These are phyloP conservation scores for Parietaria judaica DNA, from an alignment of 306 rosid genomes.

Conservation along the genomic window DNA sequence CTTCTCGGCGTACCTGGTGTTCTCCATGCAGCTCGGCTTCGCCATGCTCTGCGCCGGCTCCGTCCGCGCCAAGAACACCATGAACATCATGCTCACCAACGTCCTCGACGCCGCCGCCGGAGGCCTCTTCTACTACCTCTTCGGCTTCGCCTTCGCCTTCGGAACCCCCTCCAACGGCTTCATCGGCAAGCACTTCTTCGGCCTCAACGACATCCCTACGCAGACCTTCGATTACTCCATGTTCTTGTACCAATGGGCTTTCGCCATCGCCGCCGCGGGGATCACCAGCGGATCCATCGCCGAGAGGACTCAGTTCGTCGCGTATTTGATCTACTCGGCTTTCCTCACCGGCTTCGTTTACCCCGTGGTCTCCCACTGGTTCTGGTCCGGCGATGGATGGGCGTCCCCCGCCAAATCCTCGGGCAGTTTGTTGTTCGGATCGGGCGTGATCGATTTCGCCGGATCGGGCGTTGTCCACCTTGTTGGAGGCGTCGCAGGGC, in stretches of 20 bases:
- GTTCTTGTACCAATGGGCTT: conserved; percentile 95
- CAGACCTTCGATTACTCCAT: conserved; percentile 29
- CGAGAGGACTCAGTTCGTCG: conserved; percentile 83
- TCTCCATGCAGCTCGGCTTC: conserved; percentile 96
- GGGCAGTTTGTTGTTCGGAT: conserved; percentile 30
- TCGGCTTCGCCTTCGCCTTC: conserved; percentile 89
- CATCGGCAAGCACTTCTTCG: conserved; percentile 77
- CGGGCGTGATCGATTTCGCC: conserved; percentile 83
- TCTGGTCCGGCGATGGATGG: conserved; percentile 89
- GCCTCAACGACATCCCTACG: conserved; percentile 42
- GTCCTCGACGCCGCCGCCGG: conserved; percentile 93
- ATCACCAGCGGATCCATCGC: conserved; percentile 90
- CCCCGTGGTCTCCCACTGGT: conserved; percentile 87
- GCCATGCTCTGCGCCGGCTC: conserved; percentile 99
- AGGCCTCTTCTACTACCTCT: conserved; percentile 77
- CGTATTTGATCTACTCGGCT: conserved; percentile 68
- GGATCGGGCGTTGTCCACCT: conserved; percentile 91
- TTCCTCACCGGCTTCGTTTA: conserved; percentile 88
- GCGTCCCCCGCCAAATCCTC: conserved; percentile 32
- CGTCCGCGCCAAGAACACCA: conserved; percentile 97
- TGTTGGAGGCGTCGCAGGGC: conserved; percentile 85
- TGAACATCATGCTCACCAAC: conserved; percentile 98
- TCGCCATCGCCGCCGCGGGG: conserved; percentile 94
- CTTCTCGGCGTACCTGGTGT: conserved; percentile 91
- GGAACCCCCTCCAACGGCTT: conserved; percentile 71